Evolutionary conservation across 176 grass and related monocot genomes (phyloP), one percentile per base, ranked within the genome.

Genomic region (Carex scoparia): DNA sequence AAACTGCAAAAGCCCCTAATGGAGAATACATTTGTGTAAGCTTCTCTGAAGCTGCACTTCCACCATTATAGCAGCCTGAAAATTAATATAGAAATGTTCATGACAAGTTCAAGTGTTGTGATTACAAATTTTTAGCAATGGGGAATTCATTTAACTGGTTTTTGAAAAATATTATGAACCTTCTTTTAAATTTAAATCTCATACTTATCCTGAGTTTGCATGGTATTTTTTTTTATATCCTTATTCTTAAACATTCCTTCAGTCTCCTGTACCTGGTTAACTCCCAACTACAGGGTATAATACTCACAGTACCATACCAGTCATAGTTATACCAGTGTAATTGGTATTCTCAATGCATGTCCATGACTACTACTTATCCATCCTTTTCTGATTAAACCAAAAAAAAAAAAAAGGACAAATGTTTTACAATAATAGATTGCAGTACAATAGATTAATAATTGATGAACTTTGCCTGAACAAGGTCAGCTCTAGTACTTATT

Each of bases 51-150:
- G 88, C 88, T 62, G 12, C 66, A 97, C 32, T 40, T 93, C 91
- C 2, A 81, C 85, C 63, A 88, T 83, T 75, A 93, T 87, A 1
- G 91, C 88, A 13, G 84, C 90, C 91, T 93, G 86, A 86, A 92
- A 86, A 82, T 11, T 23, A 23, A 23, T 23, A 23, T 23, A 23
- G 23, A 80, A 61, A 80, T 75, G 19, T 53, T 75, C n/a, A 75
- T 0, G 23, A 76, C 2, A 53, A 4, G 18, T 55, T 76, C 4
- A 54, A 72, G 38, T 40, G 31, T 0, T 76, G 71, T 54, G 3
- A 28, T 75, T 13, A 75, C 4, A 75, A 54, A 4, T 16, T 44
- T 46, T 10, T 46, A 19, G 15, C 2, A 71, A 9, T n/a, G 6
- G 33, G 35, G 15, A 70, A 18, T 1, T 33, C 33, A 33, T 2